Evolutionary conservation across 2,329 filamentous ascomycete genomes (phyloP), one percentile per base, ranked within the genome.

Genomic region (Bipolaris victoriae): DNA sequence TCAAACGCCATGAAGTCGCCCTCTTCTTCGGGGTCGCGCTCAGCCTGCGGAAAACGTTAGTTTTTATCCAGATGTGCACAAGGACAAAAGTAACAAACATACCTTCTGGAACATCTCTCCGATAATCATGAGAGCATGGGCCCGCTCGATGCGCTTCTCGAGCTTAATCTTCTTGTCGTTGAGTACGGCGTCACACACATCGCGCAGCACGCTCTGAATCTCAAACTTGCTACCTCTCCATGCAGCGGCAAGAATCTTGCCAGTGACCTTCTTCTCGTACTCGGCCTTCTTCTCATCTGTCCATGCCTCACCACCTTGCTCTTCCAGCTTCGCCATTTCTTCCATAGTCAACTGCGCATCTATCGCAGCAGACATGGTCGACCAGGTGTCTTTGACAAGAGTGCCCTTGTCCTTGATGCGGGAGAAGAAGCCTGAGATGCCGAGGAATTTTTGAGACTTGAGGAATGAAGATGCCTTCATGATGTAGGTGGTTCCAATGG

Each of bases 1-100:
- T 99, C 95, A 68, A 99, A 99, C 15, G 94, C 93, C 86, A 99
- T 96, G 79, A 96, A 98, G 71, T 98, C 95, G 63, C 95, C 94
- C 78, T 99, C 95, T 81, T 99, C 95, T 64, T 99, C 95, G 40
- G 94, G 90, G 52, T 94, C 90, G 61, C 95, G 88, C 76, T 90
- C 85, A 39, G 94, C 91, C 93, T 97, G 65, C 10, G 7, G 4
- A 6, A 5, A 6, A 3, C 16, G 47, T 54, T 33, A 62, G 49
- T 29, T 7, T 31, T 4, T 1, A 15, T 10, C 9, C 9, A 13
- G 20, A 31, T 3, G 29, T 24, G 1, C 26, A 26, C 7, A 5
- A 52, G 11, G 11, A 26, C 9, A 40, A 48, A 29, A 18, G 10
- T 11, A 31, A 36, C 49, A 37, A 43, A 75, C 83, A 60, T 84